These are phyloP conservation scores for Pyrus hybrid DNA, from an alignment of 331 rosid species.

Conservation along the genomic window DNA sequence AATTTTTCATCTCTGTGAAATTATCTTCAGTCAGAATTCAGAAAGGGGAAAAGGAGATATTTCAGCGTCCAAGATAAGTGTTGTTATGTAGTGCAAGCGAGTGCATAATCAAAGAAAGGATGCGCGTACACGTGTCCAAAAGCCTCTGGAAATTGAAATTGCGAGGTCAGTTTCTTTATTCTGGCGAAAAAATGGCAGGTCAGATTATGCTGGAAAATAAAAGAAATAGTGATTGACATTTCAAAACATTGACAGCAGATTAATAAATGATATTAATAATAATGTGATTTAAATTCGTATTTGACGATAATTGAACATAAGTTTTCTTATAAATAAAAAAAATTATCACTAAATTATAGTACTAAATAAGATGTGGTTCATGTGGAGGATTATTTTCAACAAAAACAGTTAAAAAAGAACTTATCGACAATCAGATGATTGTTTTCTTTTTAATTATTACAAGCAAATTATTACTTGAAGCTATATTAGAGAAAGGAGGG, in stretches of 20 bases:
- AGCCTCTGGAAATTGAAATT: neutral
- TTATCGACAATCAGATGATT: too few species aligned
- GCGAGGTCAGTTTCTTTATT: too few species aligned
- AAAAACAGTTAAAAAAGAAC: too few species aligned
- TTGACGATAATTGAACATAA: accelerated
- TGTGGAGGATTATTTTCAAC: neutral
- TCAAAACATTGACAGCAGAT: neutral
- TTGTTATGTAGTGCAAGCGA: neutral
- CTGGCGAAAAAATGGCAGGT: too few species aligned
- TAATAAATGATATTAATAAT: too few species aligned
- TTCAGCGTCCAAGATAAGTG: neutral
- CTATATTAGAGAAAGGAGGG: too few species aligned
- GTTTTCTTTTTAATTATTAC: too few species aligned
- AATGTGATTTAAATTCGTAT: accelerated
- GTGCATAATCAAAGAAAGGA: neutral
- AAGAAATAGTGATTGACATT: too few species aligned
- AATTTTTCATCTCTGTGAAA: neutral
- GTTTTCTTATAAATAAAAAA: accelerated
- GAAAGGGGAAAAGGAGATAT: neutral
- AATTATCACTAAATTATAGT: too few species aligned
- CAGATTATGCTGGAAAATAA: neutral
- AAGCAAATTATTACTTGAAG: too few species aligned
- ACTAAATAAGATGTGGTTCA: too few species aligned
- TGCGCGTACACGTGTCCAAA: neutral
- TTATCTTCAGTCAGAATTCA: neutral